These are phyloP conservation scores for Colletotrichum brevisporum DNA, from an alignment of 2,329 filamentous ascomycete genomes.

Conservation along the genomic window DNA sequence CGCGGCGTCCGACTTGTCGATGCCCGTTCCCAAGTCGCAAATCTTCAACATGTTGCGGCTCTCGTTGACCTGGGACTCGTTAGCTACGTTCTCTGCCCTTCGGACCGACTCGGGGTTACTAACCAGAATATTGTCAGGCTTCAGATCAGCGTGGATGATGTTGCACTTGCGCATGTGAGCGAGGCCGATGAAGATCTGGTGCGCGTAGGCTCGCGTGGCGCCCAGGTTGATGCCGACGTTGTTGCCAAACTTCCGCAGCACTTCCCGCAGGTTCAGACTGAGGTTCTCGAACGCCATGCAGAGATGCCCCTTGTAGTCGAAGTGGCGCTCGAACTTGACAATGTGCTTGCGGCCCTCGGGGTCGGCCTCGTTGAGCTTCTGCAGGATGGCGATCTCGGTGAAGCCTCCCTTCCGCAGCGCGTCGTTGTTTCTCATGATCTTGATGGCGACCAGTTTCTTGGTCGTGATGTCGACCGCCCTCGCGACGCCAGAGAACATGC, in stretches of 20 bases:
- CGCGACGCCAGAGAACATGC: constrained; percentile 98
- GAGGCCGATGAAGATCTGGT: constrained; percentile 93
- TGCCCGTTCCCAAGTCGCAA: constrained; percentile 96
- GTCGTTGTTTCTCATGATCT: constrained; percentile 98
- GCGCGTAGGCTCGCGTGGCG: constrained; percentile 89
- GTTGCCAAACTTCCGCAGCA: constrained; percentile 95
- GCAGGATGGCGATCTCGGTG: constrained; percentile 93
- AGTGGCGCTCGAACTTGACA: constrained; percentile 87
- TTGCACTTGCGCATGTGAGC: constrained; percentile 91
- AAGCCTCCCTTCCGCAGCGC: constrained; percentile 91
- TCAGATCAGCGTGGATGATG: constrained; percentile 95
- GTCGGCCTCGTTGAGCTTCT: constrained; percentile 88
- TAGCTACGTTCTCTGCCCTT: constrained; percentile 38
- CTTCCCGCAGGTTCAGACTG: constrained; percentile 91
- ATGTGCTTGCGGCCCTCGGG: constrained; percentile 92
- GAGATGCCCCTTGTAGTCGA: constrained; percentile 94
- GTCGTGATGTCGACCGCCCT: constrained; percentile 84
- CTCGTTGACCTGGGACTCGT: constrained; percentile 76
- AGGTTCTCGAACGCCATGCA: constrained; percentile 98
- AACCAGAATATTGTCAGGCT: constrained; percentile 96
- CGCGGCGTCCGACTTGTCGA: constrained; percentile 83
- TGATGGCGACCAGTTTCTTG: constrained; percentile 89
- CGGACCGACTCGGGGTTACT: constrained; percentile 43
- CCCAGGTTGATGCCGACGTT: constrained; percentile 92
- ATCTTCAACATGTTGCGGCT: constrained; percentile 89